Percentiles rank a stretch among this genome's conserved stretches.
These are phyloP conservation scores for Sutorius australiensis DNA, from an alignment of 768 basidiomycete species.

Conservation along the genomic window DNA sequence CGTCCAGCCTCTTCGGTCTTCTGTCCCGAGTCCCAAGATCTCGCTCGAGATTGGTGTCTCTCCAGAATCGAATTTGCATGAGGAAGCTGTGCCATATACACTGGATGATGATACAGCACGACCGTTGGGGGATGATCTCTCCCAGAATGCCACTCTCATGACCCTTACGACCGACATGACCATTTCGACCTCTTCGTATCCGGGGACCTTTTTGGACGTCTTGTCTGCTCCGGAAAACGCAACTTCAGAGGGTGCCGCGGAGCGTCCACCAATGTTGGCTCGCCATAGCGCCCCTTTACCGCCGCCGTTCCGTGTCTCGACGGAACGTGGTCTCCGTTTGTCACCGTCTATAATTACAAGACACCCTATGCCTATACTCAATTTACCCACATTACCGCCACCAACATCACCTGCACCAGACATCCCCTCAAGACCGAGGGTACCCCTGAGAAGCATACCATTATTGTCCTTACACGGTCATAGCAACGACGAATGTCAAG, in stretches of 20 bases:
- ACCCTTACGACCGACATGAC: not conserved
- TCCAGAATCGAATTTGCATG: not conserved
- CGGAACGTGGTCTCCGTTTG: slow-evolving; percentile 39
- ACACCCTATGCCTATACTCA: slow-evolving; percentile 44
- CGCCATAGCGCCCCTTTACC: slow-evolving; percentile 15
- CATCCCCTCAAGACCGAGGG: slow-evolving; percentile 12
- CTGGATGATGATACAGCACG: slow-evolving; percentile 16
- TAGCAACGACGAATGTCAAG: slow-evolving; percentile 20
- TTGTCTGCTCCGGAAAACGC: not conserved
- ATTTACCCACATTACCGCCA: slow-evolving; percentile 49
- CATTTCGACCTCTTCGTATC: slow-evolving; percentile 1
- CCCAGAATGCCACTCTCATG: slow-evolving; percentile 12
- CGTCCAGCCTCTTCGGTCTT: slow-evolving; percentile 5
- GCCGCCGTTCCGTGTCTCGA: slow-evolving; percentile 21
- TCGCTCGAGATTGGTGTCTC: slow-evolving; percentile 3
- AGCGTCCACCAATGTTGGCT: slow-evolving; percentile 4
- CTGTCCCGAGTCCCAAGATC: slow-evolving; percentile 1
- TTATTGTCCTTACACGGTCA: slow-evolving; percentile 43
- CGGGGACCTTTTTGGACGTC: not conserved
- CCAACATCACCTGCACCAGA: slow-evolving; percentile 20
- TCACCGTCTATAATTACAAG: slow-evolving; percentile 45
- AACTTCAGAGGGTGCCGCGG: slow-evolving; percentile 1
- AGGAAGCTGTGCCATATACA: slow-evolving; percentile 6
- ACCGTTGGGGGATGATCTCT: slow-evolving; percentile 2
- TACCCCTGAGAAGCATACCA: slow-evolving; percentile 51